Evolutionary conservation across 106 monocot species (phyloP).

Genomic region (Dioscorea zingiberensis): DNA sequence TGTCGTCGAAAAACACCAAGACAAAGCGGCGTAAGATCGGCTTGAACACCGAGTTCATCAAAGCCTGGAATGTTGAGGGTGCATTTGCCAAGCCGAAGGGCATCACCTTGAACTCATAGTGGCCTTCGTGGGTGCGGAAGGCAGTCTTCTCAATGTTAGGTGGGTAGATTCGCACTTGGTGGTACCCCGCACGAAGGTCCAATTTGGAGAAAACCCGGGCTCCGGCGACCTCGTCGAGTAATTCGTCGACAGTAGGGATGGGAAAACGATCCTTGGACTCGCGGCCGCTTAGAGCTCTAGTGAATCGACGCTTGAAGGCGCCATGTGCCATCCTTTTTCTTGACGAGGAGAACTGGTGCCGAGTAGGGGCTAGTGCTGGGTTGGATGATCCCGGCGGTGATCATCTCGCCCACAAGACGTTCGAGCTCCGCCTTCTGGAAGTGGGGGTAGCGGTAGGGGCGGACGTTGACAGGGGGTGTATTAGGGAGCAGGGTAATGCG

Average conservation of each 20-base stretch:
- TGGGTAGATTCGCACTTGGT: too few relatives aligned
- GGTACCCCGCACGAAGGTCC: too few relatives aligned
- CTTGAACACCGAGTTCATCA: background rate
- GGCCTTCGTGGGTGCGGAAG: too few relatives aligned
- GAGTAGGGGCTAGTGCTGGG: background rate
- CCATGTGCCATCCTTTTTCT: constrained; percentile 4
- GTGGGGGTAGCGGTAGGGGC: constrained; percentile 3
- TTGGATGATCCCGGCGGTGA: background rate
- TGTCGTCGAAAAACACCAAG: background rate
- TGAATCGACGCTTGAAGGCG: constrained; percentile 6
- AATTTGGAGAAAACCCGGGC: too few relatives aligned
- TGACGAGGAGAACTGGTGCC: constrained; percentile 4
- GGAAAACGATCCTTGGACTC: background rate
- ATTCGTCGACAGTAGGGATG: too few relatives aligned
- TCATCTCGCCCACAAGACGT: background rate
- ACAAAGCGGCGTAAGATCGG: background rate
- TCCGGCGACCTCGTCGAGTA: too few relatives aligned
- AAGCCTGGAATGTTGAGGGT: too few relatives aligned
- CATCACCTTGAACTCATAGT: too few relatives aligned
- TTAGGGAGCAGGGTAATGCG: background rate
- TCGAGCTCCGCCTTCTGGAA: constrained; percentile 5
- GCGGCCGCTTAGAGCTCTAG: background rate
- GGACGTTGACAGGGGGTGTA: background rate
- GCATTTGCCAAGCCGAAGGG: too few relatives aligned
- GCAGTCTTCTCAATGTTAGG: too few relatives aligned